Base-by-base conservation (phyloP, 768 basidiomycete genomes). In the Suillus placidus region DNA sequence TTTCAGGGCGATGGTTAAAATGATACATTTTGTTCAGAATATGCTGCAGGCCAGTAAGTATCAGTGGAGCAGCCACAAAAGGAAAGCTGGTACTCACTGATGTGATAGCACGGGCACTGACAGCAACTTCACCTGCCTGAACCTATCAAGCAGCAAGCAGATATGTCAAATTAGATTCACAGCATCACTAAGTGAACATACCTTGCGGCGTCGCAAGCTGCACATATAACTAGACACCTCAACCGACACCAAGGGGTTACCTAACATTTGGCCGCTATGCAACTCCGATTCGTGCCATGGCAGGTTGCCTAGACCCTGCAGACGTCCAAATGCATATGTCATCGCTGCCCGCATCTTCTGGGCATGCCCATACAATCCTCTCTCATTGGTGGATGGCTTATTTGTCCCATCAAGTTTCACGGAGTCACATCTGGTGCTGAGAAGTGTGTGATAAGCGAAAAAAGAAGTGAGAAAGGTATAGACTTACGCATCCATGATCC, bases 261-360 rank as follows among this genome's bases (percentile, higher is more conserved):
- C 76, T 9, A 67, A 13, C 74, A 71, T 72, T 61, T 66, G 62
- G 4, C 72, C 71, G 9, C 52, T 68, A 18, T 23, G 14, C 5
- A 67, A 37, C 58, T 77, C 73, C 45, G 70, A 70, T 38, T 66
- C 57, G 34, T 77, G 72, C 79, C 79, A 80, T 4, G 71, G 67
- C 20, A 72, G 47, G 5, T 64, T 67, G 20, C 77, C 74, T 6
- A 76, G 66, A 0, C 73, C 70, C 45, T 66, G 67, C 8, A 74
- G 52, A 16, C 68, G 70, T 3, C 74, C 72, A 64, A 79, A 79
- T 1, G 68, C 67, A 62, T 77, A 74, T 0, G 76, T 77, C 52
- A 73, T 70, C 2, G 72, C 69, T 7, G 79, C 78, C 3, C 74
- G 60, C 72, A 81, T 78, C 55, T 80, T 80, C 64, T 80, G 79